phyloP scores from a whole-genome alignment of 2,329 filamentous ascomycete species.

The Colletotrichum abscissum region DNA sequence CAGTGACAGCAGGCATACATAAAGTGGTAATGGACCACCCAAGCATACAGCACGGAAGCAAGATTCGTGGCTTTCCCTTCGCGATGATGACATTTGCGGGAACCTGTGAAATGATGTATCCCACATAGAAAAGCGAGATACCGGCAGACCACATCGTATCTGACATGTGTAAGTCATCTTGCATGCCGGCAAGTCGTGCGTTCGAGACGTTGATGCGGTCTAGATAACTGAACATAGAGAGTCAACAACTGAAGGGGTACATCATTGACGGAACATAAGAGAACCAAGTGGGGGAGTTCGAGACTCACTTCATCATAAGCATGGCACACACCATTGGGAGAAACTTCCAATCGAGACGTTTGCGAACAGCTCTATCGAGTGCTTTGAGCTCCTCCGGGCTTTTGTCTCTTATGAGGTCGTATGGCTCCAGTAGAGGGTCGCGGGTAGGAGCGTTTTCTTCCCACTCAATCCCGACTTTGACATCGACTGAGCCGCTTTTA shows the following conservation, averaged over 20 bases:
- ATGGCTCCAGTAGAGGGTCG: slow-evolving; percentile 29
- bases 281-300: too few species aligned
- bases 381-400: slow-evolving; percentile 39
- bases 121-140: slow-evolving; percentile 57
- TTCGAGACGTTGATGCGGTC: slow-evolving; percentile 63
- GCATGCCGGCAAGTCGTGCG: slow-evolving; percentile 50
- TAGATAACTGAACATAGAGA: slow-evolving; percentile 52
- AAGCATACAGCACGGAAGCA: slow-evolving; percentile 52
- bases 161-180: slow-evolving; percentile 47
- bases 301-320: slow-evolving; percentile 45
- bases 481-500: slow-evolving; percentile 15
- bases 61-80: slow-evolving; percentile 47
- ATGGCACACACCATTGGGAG: slow-evolving; percentile 42
- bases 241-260: too few species aligned
- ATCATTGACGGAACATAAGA: too few species aligned
- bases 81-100: slow-evolving; percentile 59
- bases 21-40: slow-evolving; percentile 56
- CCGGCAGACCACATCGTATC: slow-evolving; percentile 51
- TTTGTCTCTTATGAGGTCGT: slow-evolving; percentile 36
- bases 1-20: slow-evolving; percentile 53
- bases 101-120: slow-evolving; percentile 58
- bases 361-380: slow-evolving; percentile 37
- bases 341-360: slow-evolving; percentile 30
- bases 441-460: slow-evolving; percentile 16
- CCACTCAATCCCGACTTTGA: slow-evolving; percentile 12